These are phyloP conservation scores for Prillingera fragicola DNA, from an alignment of 1,284 basidiomycete genomes.

Conservation along the genomic window DNA sequence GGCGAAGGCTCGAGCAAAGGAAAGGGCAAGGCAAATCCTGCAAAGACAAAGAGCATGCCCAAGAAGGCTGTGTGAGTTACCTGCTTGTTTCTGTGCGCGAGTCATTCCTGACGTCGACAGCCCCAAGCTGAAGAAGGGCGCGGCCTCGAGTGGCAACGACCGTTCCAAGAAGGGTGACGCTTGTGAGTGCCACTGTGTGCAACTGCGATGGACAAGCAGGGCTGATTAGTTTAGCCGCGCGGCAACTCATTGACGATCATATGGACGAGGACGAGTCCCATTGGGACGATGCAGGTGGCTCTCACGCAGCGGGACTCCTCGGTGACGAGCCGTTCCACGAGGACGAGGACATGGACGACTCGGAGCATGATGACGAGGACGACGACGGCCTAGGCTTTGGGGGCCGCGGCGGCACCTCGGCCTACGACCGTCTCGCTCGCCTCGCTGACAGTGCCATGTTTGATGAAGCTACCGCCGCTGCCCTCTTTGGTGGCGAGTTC, in stretches of 20 bases:
- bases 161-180: constrained; percentile 39
- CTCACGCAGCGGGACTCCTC: constrained; percentile 14
- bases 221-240: no score
- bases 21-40: constrained; percentile 29
- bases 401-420: constrained; percentile 11
- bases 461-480: constrained; percentile 69
- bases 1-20: constrained; percentile 22
- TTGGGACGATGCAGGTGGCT: constrained; percentile 33
- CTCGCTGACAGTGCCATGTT: constrained; percentile 53
- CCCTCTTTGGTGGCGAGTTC: constrained; percentile 53
- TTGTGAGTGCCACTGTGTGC: constrained; percentile 16
- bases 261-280: constrained; percentile 56
- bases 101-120: constrained; percentile 11
- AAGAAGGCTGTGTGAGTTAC: constrained; percentile 31
- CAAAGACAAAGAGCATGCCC: constrained; percentile 36
- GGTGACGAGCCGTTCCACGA: constrained; percentile 53
- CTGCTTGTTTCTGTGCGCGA: not conserved
- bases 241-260: constrained; percentile 60
- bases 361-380: constrained; percentile 50
- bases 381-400: constrained; percentile 49
- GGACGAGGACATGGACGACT: constrained; percentile 68
- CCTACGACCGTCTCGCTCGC: constrained; percentile 41
- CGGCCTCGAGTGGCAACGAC: constrained; percentile 14
- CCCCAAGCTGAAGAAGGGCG: constrained; percentile 29
- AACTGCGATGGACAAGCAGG: no score